These are phyloP conservation scores for Naematelia encephala DNA, from an alignment of 768 basidiomycete species.

Conservation along the genomic window DNA sequence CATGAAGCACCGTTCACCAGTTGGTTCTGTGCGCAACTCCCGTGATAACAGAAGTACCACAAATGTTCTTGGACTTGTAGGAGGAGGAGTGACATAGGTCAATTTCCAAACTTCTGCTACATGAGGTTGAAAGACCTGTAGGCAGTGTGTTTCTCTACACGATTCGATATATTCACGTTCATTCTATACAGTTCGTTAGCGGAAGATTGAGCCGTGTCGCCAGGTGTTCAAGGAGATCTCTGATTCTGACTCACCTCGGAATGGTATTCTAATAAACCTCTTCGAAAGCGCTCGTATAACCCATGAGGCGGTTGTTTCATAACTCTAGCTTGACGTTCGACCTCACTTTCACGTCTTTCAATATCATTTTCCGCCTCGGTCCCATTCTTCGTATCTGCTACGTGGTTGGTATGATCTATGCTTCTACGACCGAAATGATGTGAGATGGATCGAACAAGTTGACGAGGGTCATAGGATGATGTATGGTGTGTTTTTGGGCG, in stretches of 20 bases:
- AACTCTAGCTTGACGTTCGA: constrained; percentile 23
- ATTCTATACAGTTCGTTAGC: constrained; percentile 16
- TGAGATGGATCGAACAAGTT: constrained; percentile 12
- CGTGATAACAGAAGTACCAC: constrained; percentile 37
- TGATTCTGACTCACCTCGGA: constrained; percentile 23
- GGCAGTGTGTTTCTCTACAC: constrained; percentile 27
- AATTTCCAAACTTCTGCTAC: constrained; percentile 48
- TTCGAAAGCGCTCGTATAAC: constrained; percentile 36
- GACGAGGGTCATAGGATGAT: constrained; percentile 8
- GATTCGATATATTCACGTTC: constrained; percentile 50
- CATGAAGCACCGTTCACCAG: constrained; percentile 34
- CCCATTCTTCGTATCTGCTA: background rate
- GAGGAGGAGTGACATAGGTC: constrained; percentile 37
- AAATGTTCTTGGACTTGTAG: constrained; percentile 41
- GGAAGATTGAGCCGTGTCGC: background rate
- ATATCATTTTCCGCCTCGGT: constrained; percentile 2
- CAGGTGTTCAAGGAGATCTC: background rate
- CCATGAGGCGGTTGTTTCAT: constrained; percentile 20
- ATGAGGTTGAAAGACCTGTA: constrained; percentile 37
- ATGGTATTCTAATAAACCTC: constrained; percentile 40
- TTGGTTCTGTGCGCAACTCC: constrained; percentile 22
- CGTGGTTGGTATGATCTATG: constrained; percentile 2
- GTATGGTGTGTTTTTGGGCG: constrained; percentile 6
- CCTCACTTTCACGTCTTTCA: constrained; percentile 16
- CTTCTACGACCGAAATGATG: constrained; percentile 7